Percentiles rank a stretch among this genome's conserved stretches.
Conservation (phyloP, 2,329 filamentous ascomycete genomes). For the Ceratocystis papillata region DNA sequence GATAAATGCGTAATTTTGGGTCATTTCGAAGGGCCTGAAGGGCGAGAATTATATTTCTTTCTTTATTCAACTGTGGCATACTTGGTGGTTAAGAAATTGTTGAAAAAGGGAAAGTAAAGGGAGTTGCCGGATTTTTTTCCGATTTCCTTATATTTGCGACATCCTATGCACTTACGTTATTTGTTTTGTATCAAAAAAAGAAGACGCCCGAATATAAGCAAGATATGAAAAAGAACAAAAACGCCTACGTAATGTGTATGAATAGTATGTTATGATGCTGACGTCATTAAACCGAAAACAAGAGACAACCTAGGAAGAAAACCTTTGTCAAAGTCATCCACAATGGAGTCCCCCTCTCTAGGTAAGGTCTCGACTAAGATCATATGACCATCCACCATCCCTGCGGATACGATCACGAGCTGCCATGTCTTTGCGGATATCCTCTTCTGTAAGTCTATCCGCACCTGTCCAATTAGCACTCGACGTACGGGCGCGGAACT, state of each 20-base stretch:
- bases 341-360: slow-evolving; percentile 27
- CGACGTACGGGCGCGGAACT: slow-evolving; percentile 81
- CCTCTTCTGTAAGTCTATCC: slow-evolving; percentile 76
- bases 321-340: not conserved
- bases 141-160: no score
- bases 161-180: no score
- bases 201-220: not conserved
- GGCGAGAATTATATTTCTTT: no score
- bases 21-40: no score
- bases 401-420: slow-evolving; percentile 67
- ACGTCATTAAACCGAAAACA: not conserved
- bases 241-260: not conserved
- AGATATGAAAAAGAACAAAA: not conserved
- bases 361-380: slow-evolving; percentile 41
- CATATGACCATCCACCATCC: slow-evolving; percentile 78
- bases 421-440: slow-evolving; percentile 68
- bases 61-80: no score
- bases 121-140: no score
- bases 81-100: no score
- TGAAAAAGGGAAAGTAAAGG: no score
- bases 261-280: not conserved
- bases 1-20: no score
- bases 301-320: not conserved
- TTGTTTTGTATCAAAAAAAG: not conserved
- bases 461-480: slow-evolving; percentile 87